Evolutionary conservation across 106 monocot species (phyloP), one percentile per base, ranked within the genome.

Genomic region (Triglochin maritima): DNA sequence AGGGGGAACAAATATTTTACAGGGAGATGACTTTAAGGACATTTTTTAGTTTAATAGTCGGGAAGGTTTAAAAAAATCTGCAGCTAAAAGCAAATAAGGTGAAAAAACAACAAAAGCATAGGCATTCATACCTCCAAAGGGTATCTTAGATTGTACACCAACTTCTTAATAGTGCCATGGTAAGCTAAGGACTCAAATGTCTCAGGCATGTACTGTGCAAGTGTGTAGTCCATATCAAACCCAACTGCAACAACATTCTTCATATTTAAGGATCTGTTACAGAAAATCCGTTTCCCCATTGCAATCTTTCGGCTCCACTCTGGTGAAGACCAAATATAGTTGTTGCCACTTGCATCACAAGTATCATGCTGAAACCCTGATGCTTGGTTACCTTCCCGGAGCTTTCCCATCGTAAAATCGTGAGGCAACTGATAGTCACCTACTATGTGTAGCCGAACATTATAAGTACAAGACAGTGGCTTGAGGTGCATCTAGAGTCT

Each of bases 201-300:
- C 79, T 87, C 85, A 4, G 94, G 94, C 77, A 81, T 94, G 80
- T 94, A 94, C 71, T 94, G 94, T 15, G 94, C 94, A 59, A 94
- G 79, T n/a, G 94, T 94, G 64, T 94, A 94, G 70, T 94, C 94
- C 94, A 94, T 90, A 69, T 94, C 94, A 74, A 94, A 94, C 56
- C 94, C 94, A n/a, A 94, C 90, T 0, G 94, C 94, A 16, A 81
- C 79, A 44, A 90, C 87, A 62, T 80, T 90, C 79, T 69, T 94
- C 94, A 94, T 94, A 65, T 94, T 94, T 59, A 94, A 61, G 45
- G 89, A 85, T 60, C 94, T 74, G 48, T 94, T 94, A 61, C 94
- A 94, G 70, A 94, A 94, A 3, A 94, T 83, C 44, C 75, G 81
- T 56, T 90, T 89, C 55, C 81, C 94, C 44, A 87, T 76, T 6